Conservation (phyloP, 257 asterid genomes). For the Perilla frutescens region DNA sequence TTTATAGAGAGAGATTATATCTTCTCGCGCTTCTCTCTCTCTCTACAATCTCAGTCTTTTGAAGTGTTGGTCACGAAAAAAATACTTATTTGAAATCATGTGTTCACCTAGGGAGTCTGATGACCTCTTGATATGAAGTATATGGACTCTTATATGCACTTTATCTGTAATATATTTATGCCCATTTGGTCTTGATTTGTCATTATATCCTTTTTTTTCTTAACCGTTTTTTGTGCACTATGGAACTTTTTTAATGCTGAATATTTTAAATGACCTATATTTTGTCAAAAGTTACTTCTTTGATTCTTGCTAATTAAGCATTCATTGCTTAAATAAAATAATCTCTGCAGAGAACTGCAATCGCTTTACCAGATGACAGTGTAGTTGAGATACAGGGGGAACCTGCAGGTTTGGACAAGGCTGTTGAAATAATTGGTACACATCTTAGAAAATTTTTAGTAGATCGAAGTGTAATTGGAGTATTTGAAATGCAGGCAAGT, state of each 20-base stretch:
- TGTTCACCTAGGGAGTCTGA: neutral
- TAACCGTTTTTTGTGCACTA: neutral
- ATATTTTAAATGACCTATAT: neutral
- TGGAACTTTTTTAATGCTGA: slow-evolving; percentile 3
- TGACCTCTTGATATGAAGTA: slow-evolving; percentile 8
- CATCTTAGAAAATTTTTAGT: slow-evolving; percentile 89
- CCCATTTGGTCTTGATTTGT: neutral
- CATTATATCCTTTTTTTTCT: neutral
- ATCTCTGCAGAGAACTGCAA: slow-evolving; percentile 61
- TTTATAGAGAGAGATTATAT: too few species aligned
- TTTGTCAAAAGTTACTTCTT: slow-evolving; percentile 12
- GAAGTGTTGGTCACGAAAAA: neutral
- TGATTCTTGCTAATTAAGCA: slow-evolving; percentile 19
- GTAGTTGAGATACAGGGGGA: slow-evolving; percentile 96
- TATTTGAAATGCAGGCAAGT: slow-evolving; percentile 82
- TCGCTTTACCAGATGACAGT: slow-evolving; percentile 86
- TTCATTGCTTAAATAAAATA: slow-evolving; percentile 28
- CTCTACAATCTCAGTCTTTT: neutral
- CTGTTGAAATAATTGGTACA: slow-evolving; percentile 75
- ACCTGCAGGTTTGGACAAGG: slow-evolving; percentile 73
- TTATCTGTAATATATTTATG: too few species aligned
- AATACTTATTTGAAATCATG: slow-evolving; percentile 3
- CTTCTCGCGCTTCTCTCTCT: too few species aligned
- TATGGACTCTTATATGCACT: neutral
- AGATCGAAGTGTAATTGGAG: slow-evolving; percentile 83